Evolutionary conservation across 768 basidiomycete species (phyloP).

Genomic region (Nidularia sp.): DNA sequence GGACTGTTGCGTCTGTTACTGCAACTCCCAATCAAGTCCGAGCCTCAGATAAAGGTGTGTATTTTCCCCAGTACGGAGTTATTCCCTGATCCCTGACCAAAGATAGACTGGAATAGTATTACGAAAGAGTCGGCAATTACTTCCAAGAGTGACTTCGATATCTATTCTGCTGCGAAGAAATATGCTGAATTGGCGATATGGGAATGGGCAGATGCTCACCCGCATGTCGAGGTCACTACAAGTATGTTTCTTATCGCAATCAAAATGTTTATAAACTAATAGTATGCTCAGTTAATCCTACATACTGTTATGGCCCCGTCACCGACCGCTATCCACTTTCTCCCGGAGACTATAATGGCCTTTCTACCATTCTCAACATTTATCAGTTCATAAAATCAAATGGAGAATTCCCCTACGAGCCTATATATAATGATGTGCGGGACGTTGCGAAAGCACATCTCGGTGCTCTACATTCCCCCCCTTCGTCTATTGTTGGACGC

Average conservation of each 20-base stretch:
- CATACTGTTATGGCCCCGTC: constrained; percentile 33
- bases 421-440: constrained; percentile 28
- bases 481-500: constrained; percentile 20
- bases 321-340: constrained; percentile 19
- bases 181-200: constrained; percentile 35
- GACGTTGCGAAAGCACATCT: constrained; percentile 31
- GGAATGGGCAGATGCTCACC: constrained; percentile 35
- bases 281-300: constrained; percentile 25
- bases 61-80: not conserved
- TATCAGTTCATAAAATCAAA: constrained; percentile 21
- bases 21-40: constrained; percentile 10
- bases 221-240: constrained; percentile 31
- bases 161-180: constrained; percentile 33
- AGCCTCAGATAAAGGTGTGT: constrained; percentile 22
- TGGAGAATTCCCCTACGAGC: constrained; percentile 15
- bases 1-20: constrained; percentile 26
- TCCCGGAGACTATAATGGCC: constrained; percentile 11
- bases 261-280: not conserved
- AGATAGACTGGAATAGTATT: constrained; percentile 28
- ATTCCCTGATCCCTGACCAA: not conserved
- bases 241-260: constrained; percentile 14
- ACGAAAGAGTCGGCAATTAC: constrained; percentile 23
- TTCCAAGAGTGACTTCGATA: constrained; percentile 5
- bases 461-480: constrained; percentile 19
- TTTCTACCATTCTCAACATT: constrained; percentile 23